These are phyloP conservation scores for Raddia distichophylla DNA, from an alignment of 176 grass and related monocot genomes.

Conservation along the genomic window DNA sequence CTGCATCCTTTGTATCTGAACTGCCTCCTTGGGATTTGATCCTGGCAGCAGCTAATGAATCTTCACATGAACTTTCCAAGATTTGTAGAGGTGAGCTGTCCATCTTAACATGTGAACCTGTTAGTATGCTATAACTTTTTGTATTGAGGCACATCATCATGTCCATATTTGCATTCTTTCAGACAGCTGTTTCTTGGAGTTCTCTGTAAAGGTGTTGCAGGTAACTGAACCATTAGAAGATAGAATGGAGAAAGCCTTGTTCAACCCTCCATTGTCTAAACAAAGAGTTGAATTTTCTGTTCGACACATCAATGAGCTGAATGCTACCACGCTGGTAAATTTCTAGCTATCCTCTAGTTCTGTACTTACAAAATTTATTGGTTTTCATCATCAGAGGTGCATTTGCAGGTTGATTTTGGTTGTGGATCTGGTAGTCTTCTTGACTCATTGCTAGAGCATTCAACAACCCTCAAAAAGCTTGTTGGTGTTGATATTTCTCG, in stretches of 20 bases:
- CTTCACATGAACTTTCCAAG: constrained; percentile 47
- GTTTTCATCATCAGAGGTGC: constrained; percentile 25
- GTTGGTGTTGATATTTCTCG: constrained; percentile 89
- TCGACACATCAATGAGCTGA: constrained; percentile 71
- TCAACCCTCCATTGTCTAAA: constrained; percentile 88
- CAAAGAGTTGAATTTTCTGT: constrained; percentile 88
- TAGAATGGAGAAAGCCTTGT: constrained; percentile 88
- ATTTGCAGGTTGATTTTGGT: constrained; percentile 92
- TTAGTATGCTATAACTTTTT: constrained; percentile 13
- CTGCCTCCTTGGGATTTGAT: constrained; percentile 70
- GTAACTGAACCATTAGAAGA: constrained; percentile 89
- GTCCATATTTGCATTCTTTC: constrained; percentile 38
- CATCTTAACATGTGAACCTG: constrained; percentile 7
- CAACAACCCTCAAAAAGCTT: constrained; percentile 76
- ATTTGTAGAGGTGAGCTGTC: constrained; percentile 57
- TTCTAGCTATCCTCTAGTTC: constrained; percentile 27
- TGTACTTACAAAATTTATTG: constrained; percentile 24
- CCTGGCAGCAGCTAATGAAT: constrained; percentile 53
- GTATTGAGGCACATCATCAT: constrained; percentile 1
- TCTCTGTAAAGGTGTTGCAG: constrained; percentile 68
- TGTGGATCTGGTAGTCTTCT: constrained; percentile 95
- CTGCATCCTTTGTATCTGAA: constrained; percentile 60
- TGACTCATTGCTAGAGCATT: constrained; percentile 84
- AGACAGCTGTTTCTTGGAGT: constrained; percentile 80
- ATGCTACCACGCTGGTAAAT: constrained; percentile 74